Evolutionary conservation across 768 basidiomycete species (phyloP).

Genomic region (Naganishia antarctica): DNA sequence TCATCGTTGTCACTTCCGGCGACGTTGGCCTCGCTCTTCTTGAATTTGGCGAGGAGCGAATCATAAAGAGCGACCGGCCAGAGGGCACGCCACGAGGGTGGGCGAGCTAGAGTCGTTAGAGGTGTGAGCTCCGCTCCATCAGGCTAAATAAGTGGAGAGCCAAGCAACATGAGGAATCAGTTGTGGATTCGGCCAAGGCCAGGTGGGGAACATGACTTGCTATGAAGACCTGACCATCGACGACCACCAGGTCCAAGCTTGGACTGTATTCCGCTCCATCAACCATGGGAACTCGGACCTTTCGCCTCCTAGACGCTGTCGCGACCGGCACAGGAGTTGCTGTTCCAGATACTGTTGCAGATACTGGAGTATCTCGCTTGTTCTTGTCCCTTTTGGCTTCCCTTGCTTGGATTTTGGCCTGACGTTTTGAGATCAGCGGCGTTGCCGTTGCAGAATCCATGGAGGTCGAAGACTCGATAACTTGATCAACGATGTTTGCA

Average conservation of each 20-base stretch:
- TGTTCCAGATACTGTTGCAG: slow-evolving; percentile 13
- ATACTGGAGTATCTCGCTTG: neutral
- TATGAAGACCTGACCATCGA: slow-evolving; percentile 42
- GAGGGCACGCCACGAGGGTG: neutral
- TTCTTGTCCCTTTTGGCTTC: slow-evolving; percentile 25
- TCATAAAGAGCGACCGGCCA: slow-evolving; percentile 19
- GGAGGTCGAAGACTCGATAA: neutral
- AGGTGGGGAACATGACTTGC: slow-evolving; percentile 33
- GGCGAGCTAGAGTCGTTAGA: slow-evolving; percentile 12
- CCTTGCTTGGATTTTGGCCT: slow-evolving; percentile 20
- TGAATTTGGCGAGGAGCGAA: slow-evolving; percentile 1
- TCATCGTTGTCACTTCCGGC: slow-evolving; percentile 6
- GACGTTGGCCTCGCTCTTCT: neutral
- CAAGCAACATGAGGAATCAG: neutral
- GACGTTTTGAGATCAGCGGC: slow-evolving; percentile 25
- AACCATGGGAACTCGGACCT: slow-evolving; percentile 47
- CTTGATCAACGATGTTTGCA: slow-evolving; percentile 18
- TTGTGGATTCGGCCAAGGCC: neutral
- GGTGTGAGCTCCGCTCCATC: slow-evolving; percentile 1
- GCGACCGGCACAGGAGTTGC: slow-evolving; percentile 16
- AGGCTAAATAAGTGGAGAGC: slow-evolving; percentile 1
- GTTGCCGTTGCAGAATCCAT: slow-evolving; percentile 1
- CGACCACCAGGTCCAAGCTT: slow-evolving; percentile 42
- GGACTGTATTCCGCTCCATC: slow-evolving; percentile 36
- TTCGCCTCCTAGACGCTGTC: slow-evolving; percentile 31